These are phyloP conservation scores for Neurospora discreta DNA, from an alignment of 495 filamentous ascomycete species.

Conservation along the genomic window DNA sequence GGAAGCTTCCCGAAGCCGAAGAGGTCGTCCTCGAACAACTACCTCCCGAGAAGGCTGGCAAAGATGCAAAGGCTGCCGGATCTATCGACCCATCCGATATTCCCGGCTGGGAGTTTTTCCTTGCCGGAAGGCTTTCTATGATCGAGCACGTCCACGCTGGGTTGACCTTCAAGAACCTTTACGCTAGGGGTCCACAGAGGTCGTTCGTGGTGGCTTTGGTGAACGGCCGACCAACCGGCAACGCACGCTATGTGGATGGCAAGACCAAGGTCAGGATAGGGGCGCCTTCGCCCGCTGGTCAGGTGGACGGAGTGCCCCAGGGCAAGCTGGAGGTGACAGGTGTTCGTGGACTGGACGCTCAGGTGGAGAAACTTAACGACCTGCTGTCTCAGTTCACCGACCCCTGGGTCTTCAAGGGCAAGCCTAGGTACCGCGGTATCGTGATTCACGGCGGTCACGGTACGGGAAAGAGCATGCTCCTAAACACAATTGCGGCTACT, in stretches of 20 bases:
- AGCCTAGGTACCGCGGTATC: constrained; percentile 41
- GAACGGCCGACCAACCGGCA: constrained; percentile 26
- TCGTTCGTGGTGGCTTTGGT: constrained; percentile 37
- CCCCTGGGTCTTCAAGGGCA: constrained; percentile 18
- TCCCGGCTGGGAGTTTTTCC: constrained; percentile 19
- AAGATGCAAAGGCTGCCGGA: constrained; percentile 1
- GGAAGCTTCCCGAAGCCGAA: constrained; percentile 25
- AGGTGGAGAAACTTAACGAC: constrained; percentile 54
- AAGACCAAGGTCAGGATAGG: constrained; percentile 28
- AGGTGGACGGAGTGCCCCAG: constrained; percentile 4
- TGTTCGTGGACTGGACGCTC: constrained; percentile 54
- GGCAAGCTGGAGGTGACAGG: constrained; percentile 32
- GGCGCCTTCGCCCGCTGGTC: background rate
- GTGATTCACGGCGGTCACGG: constrained; percentile 75
- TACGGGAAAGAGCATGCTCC: constrained; percentile 67
- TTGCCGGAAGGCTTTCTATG: constrained; percentile 21
- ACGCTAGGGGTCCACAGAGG: constrained; percentile 31
- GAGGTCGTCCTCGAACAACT: constrained; percentile 27
- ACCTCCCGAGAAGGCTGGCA: background rate
- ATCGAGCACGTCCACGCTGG: constrained; percentile 38
- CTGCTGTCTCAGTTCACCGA: constrained; percentile 47
- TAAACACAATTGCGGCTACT: constrained; percentile 53
- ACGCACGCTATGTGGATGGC: constrained; percentile 27
- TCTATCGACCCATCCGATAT: constrained; percentile 11
- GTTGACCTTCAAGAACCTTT: constrained; percentile 37